Base-by-base conservation (phyloP, 768 basidiomycete species). In the Erythrobasidium yunnanense region DNA sequence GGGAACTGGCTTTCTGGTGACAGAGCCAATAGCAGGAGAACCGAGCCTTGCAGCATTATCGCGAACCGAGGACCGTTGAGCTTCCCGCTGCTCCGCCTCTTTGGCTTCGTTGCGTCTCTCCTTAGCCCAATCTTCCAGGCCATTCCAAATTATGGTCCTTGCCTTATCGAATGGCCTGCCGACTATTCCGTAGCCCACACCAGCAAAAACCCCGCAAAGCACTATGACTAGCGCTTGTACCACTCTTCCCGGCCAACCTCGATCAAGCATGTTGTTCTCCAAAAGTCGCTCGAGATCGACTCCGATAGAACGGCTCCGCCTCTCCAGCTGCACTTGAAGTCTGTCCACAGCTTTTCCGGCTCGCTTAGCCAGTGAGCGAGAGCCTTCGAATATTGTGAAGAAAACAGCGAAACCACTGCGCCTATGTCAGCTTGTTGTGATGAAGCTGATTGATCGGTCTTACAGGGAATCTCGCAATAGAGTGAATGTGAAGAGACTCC, bases 401-500 rank as follows among this genome's bases (percentile, higher is more conserved):
- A 73, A 73, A 13, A 42, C 22, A 2, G 71, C 71, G 30, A 73
- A 73, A 25, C 66, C 70, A 33, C n/a, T n/a, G n/a, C n/a, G n/a
- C n/a, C n/a, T n/a, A n/a, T n/a, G n/a, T n/a, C n/a, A n/a, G n/a
- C n/a, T n/a, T n/a, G n/a, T n/a, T n/a, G n/a, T n/a, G n/a, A n/a
- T n/a, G n/a, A n/a, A n/a, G n/a, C n/a, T n/a, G n/a, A n/a, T n/a
- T n/a, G n/a, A n/a, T n/a, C n/a, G n/a, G n/a, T n/a, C n/a, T n/a
- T n/a, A n/a, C n/a, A 73, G 23, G 0, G 52, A 54, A 50, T 73
- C 72, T 47, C 71, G 71, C 17, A 52, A 27, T 2, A 71, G 30
- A 4, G 49, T 67, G 32, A 73, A 54, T 1, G 38, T 25, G 56
- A 70, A 67, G 23, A 73, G 55, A 5, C 45, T 34, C 70, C 72